phyloP scores from a whole-genome alignment of 1,139 yeast species.

The Taiozyma sp. region DNA sequence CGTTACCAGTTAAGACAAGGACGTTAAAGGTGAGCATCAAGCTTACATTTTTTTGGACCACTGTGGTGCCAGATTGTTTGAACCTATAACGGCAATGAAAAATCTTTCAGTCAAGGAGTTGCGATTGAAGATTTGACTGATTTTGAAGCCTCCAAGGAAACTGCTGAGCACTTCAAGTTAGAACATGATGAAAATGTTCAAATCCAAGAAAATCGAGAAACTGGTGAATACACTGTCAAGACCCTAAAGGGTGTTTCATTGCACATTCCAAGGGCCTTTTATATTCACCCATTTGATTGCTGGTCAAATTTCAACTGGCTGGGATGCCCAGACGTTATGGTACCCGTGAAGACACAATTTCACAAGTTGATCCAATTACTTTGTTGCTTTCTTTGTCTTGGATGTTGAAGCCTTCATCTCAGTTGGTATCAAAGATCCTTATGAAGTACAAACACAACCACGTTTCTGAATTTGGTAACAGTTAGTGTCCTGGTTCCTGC shows the following conservation, averaged over 20 bases:
- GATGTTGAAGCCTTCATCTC: conserved; percentile 93
- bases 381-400: conserved; percentile 84
- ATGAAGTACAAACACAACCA: conserved; percentile 96
- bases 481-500: conserved; percentile 98
- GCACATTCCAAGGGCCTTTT: conserved; percentile 91
- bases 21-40: conserved; percentile 89
- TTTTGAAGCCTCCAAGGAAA: conserved; percentile 90
- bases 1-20: conserved; percentile 92
- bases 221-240: conserved; percentile 90
- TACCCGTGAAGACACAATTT: conserved; percentile 86
- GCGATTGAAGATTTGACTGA: conserved; percentile 94
- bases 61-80: conserved; percentile 94
- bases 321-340: conserved; percentile 94
- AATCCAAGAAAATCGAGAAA: conserved; percentile 80
- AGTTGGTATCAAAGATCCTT: conserved; percentile 96
- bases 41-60: conserved; percentile 74
- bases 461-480: conserved; percentile 97
- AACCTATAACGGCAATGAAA: conserved; percentile 95
- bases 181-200: conserved; percentile 91
- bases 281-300: conserved; percentile 95
- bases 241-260: conserved; percentile 91
- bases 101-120: conserved; percentile 90
- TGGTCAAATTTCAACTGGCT: conserved; percentile 95
- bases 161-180: conserved; percentile 89
- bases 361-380: conserved; percentile 96